A percentile compares a stretch with the other conserved stretches of the same genome.
Conservation (phyloP, 2,329 filamentous ascomycete genomes). For the Aspergillus intermedius region DNA sequence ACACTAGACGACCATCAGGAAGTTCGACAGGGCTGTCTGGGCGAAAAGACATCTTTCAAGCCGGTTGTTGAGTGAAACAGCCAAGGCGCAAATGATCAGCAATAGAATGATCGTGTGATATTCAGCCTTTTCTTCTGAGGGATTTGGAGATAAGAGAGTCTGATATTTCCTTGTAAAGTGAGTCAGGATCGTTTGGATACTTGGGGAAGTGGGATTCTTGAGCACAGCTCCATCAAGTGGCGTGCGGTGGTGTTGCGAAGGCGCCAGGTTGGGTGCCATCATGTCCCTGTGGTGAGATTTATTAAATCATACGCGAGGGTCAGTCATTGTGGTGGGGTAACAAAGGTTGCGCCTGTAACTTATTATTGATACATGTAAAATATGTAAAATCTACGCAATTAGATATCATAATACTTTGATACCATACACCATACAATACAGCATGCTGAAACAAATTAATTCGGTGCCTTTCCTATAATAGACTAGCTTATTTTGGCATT, state of each 20-base stretch:
- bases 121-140: not conserved
- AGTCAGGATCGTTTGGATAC: not conserved
- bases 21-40: conserved; percentile 17
- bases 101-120: not conserved
- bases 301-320: not conserved
- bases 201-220: not conserved
- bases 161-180: not conserved
- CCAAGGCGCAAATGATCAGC: not conserved
- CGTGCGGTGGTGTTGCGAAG: not conserved
- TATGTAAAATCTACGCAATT: not conserved
- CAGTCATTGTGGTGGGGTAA: not conserved
- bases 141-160: not conserved
- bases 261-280: not conserved
- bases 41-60: conserved; percentile 1
- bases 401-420: not conserved
- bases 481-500: too few relatives aligned
- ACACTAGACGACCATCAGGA: conserved; percentile 32
- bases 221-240: not conserved
- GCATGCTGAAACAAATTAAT: not conserved
- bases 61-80: not conserved
- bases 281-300: not conserved
- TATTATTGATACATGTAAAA: not conserved
- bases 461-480: too few relatives aligned
- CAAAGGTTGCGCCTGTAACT: not conserved
- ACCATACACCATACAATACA: not conserved